A percentile compares a stretch with the other conserved stretches of the same genome.
Conservation (phyloP, 352 stramenopile species). For the Saprolegnia diclina region DNA sequence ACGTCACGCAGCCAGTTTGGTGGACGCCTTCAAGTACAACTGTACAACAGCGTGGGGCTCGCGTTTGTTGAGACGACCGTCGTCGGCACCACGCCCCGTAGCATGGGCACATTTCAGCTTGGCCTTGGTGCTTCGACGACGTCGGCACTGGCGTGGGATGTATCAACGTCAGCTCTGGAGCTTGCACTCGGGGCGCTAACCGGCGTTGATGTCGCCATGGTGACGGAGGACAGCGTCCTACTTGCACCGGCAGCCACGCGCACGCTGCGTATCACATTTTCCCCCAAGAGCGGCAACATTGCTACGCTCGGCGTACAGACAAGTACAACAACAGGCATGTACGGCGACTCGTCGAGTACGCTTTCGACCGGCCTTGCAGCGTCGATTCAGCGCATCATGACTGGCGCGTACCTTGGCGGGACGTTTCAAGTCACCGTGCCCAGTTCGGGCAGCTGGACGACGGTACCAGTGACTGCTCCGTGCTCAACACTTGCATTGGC, state of each 20-base stretch:
- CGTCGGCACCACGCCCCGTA: conserved; percentile 20
- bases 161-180: conserved; percentile 24
- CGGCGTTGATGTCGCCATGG: conserved; percentile 29
- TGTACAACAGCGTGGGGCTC: background rate
- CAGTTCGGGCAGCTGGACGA: conserved; percentile 24
- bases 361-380: conserved; percentile 33
- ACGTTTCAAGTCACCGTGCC: conserved; percentile 32
- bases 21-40: conserved; percentile 14
- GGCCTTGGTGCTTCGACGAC: conserved; percentile 29
- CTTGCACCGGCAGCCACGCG: conserved; percentile 16
- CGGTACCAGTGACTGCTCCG: conserved; percentile 14
- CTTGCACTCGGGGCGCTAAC: conserved; percentile 25
- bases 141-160: conserved; percentile 29
- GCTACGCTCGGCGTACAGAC: conserved; percentile 21
- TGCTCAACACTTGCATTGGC: conserved; percentile 26
- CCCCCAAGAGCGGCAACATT: conserved; percentile 31
- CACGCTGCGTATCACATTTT: conserved; percentile 31
- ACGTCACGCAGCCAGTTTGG: conserved; percentile 17
- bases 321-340: conserved; percentile 21
- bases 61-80: background rate
- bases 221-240: conserved; percentile 15
- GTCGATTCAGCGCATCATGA: conserved; percentile 7
- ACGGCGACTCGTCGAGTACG: conserved; percentile 31
- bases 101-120: conserved; percentile 27
- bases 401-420: conserved; percentile 30